Conservation (phyloP, 1,284 basidiomycete species). For the Fereydounia khargensis region DNA sequence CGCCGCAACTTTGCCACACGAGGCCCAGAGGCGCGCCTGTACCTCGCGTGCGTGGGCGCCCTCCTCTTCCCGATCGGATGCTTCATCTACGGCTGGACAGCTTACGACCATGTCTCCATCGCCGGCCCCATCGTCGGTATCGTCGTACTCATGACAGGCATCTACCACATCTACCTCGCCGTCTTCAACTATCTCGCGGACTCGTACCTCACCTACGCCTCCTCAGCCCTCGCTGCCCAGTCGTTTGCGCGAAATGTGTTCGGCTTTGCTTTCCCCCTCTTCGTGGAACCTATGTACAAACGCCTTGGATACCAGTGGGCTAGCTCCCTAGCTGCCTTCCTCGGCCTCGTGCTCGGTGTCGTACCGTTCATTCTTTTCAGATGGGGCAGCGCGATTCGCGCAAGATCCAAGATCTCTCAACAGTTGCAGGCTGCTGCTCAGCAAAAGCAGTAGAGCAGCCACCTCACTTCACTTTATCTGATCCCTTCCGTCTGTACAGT, state of each 20-base stretch:
- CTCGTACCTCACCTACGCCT: conserved; percentile 65
- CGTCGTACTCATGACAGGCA: conserved; percentile 29
- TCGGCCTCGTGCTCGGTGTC: conserved; percentile 67
- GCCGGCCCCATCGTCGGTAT: conserved; percentile 56
- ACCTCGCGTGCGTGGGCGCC: conserved; percentile 56
- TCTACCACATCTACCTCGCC: conserved; percentile 55
- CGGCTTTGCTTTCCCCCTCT: conserved; percentile 34
- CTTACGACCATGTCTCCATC: conserved; percentile 26
- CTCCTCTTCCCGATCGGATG: conserved; percentile 40
- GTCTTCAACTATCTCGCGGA: conserved; percentile 64
- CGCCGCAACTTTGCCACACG: conserved; percentile 13
- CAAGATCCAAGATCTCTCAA: conserved; percentile 63
- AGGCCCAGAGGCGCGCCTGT: conserved; percentile 60
- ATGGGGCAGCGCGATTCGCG: conserved; percentile 67
- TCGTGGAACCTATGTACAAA: conserved; percentile 62
- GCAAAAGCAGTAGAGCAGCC: conserved; percentile 7
- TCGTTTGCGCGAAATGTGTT: conserved; percentile 66
- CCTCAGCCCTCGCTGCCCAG: conserved; percentile 74
- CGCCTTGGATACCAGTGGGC: conserved; percentile 69
- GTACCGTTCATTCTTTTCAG: conserved; percentile 67
- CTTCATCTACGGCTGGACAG: conserved; percentile 57
- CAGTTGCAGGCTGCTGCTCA: conserved; percentile 14
- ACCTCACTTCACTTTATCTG: too few relatives aligned
- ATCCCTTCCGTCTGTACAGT: too few relatives aligned
- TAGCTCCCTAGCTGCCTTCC: conserved; percentile 66